These are phyloP conservation scores for Phyllosticta citribraziliensis DNA, from an alignment of 2,329 filamentous ascomycete genomes.

Conservation along the genomic window DNA sequence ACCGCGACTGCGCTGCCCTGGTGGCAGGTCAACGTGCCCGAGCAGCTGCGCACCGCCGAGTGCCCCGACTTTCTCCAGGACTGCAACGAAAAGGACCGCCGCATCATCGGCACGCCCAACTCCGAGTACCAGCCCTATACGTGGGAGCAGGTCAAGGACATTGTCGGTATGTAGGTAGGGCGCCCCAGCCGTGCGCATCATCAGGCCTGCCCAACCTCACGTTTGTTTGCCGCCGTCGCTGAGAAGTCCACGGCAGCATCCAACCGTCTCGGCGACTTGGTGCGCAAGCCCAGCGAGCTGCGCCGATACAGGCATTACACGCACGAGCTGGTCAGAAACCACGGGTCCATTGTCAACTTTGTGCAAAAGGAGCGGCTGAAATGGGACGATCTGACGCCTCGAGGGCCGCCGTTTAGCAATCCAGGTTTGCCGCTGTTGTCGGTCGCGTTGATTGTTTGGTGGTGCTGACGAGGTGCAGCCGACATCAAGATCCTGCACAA, in stretches of 20 bases:
- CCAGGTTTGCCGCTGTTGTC: slow-evolving; percentile 20
- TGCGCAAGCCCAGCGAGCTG: slow-evolving; percentile 65
- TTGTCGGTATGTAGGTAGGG: slow-evolving; percentile 33
- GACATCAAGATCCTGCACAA: slow-evolving; percentile 73
- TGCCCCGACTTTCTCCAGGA: slow-evolving; percentile 64
- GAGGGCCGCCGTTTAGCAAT: slow-evolving; percentile 34
- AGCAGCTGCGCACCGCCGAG: slow-evolving; percentile 47
- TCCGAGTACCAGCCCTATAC: slow-evolving; percentile 49
- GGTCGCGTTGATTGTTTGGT: slow-evolving; percentile 1
- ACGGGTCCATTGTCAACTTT: slow-evolving; percentile 72
- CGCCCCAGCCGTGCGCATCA: neutral
- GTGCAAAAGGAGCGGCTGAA: slow-evolving; percentile 59
- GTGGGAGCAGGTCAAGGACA: slow-evolving; percentile 60
- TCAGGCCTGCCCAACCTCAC: neutral
- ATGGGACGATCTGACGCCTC: slow-evolving; percentile 48
- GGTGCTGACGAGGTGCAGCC: slow-evolving; percentile 23
- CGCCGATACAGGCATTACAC: slow-evolving; percentile 67
- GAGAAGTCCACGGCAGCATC: slow-evolving; percentile 28
- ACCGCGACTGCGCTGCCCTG: slow-evolving; percentile 44
- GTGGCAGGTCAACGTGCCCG: slow-evolving; percentile 75
- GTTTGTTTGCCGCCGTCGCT: neutral
- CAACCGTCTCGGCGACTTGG: slow-evolving; percentile 68
- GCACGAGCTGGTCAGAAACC: slow-evolving; percentile 50
- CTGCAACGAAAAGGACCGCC: slow-evolving; percentile 56
- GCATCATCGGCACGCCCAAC: slow-evolving; percentile 63